Conservation (phyloP, 2,329 filamentous ascomycete species). For the Rhynchosporium graminicola region DNA sequence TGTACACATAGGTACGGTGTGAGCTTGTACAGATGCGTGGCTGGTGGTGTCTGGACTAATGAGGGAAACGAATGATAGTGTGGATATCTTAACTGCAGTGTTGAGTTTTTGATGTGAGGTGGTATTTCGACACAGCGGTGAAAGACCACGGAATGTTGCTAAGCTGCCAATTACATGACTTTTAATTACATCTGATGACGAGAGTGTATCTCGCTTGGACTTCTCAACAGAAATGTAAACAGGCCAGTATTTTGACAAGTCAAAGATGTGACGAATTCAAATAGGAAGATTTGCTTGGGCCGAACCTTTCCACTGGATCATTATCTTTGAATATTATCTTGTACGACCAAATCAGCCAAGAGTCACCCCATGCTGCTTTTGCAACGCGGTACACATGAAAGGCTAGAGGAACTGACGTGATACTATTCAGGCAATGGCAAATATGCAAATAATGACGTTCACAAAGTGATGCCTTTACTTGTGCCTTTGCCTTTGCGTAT, state of each 20-base stretch:
- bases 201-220: neutral
- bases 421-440: too few relatives aligned
- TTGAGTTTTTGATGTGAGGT: neutral
- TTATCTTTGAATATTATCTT: too few relatives aligned
- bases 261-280: too few relatives aligned
- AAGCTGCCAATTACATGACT: neutral
- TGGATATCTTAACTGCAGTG: neutral
- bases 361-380: too few relatives aligned
- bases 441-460: too few relatives aligned
- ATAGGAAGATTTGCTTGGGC: too few relatives aligned
- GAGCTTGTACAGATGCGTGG: neutral
- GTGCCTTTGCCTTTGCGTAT: too few relatives aligned
- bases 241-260: neutral
- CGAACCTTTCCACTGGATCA: too few relatives aligned
- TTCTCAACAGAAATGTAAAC: neutral
- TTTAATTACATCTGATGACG: neutral
- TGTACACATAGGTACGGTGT: neutral
- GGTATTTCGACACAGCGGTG: neutral
- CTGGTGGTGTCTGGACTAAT: neutral
- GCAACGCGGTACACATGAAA: too few relatives aligned
- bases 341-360: too few relatives aligned
- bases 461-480: too few relatives aligned
- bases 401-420: too few relatives aligned
- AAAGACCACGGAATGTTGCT: neutral
- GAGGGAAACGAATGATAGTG: neutral